These are phyloP conservation scores for Umbelopsis isabellina DNA, from an alignment of 192 early-diverging fungal genomes.

Conservation along the genomic window DNA sequence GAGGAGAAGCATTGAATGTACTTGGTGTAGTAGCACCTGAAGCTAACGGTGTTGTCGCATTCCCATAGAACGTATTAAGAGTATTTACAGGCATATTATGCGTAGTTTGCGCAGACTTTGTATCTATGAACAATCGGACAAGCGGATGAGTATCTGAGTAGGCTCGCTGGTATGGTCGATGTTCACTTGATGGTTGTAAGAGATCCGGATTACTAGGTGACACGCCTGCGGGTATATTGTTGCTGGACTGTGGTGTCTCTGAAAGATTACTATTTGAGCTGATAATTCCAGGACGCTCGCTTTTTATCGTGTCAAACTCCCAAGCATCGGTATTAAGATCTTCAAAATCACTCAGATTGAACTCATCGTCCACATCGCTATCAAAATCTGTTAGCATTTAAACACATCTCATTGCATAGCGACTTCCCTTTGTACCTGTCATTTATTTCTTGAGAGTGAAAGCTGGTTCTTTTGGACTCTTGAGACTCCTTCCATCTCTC, in stretches of 20 bases:
- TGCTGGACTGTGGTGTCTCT: neutral
- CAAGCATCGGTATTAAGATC: conserved; percentile 49
- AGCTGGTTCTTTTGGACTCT: conserved; percentile 29
- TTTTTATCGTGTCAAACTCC: conserved; percentile 50
- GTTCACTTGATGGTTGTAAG: conserved; percentile 15
- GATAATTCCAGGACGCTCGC: conserved; percentile 10
- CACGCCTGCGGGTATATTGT: neutral
- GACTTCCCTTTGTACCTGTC: conserved; percentile 27
- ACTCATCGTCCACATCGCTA: conserved; percentile 49
- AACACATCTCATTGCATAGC: neutral
- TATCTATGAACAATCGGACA: conserved; percentile 32
- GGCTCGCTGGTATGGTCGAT: conserved; percentile 26
- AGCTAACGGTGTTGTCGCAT: neutral
- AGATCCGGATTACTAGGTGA: conserved; percentile 11
- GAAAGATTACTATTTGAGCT: neutral
- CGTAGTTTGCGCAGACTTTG: conserved; percentile 7
- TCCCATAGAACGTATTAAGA: neutral
- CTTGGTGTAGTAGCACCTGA: neutral
- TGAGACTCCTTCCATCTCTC: conserved; percentile 60
- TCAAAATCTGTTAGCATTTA: conserved; percentile 15
- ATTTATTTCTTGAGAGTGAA: conserved; percentile 28
- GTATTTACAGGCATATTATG: conserved; percentile 1
- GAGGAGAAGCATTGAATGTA: neutral
- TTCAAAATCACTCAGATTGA: conserved; percentile 47
- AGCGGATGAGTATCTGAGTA: conserved; percentile 37